phyloP scores from a whole-genome alignment of 1,139 yeast species.

The Saccharomycopsis phalli region DNA sequence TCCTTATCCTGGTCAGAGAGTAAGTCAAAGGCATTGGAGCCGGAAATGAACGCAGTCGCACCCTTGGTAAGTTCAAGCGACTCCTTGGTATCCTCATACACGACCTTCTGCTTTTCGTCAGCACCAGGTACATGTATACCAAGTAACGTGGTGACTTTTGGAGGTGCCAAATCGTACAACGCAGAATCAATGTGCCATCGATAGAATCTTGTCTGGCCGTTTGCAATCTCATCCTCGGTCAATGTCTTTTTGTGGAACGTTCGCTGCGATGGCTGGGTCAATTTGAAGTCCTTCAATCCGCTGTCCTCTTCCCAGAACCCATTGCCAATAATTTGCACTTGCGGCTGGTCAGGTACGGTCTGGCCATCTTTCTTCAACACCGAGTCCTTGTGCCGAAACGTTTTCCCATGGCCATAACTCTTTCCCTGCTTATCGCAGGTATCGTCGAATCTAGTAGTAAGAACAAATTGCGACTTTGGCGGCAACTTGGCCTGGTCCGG shows the following conservation, averaged over 20 bases:
- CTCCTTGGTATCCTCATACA: slow-evolving; percentile 61
- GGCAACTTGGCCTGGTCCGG: slow-evolving; percentile 58
- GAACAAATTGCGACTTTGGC: slow-evolving; percentile 64
- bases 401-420: slow-evolving; percentile 77
- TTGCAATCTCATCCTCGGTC: slow-evolving; percentile 49
- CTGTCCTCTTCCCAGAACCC: slow-evolving; percentile 59
- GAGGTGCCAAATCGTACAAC: slow-evolving; percentile 75
- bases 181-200: slow-evolving; percentile 95
- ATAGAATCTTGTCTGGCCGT: slow-evolving; percentile 66
- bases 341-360: slow-evolving; percentile 74
- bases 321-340: slow-evolving; percentile 82
- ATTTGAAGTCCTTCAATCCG: slow-evolving; percentile 59
- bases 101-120: slow-evolving; percentile 36
- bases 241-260: slow-evolving; percentile 65
- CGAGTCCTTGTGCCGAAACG: slow-evolving; percentile 69
- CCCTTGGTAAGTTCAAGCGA: slow-evolving; percentile 65
- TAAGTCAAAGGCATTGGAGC: slow-evolving; percentile 62
- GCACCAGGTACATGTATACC: slow-evolving; percentile 70
- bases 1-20: slow-evolving; percentile 63
- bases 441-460: slow-evolving; percentile 73
- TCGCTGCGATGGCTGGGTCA: slow-evolving; percentile 78
- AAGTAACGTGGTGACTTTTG: slow-evolving; percentile 71
- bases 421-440: slow-evolving; percentile 45
- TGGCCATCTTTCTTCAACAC: slow-evolving; percentile 74
- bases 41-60: slow-evolving; percentile 81